These are phyloP conservation scores for Pulicaria dysenterica DNA, from an alignment of 129 eudicot species.

Conservation along the genomic window DNA sequence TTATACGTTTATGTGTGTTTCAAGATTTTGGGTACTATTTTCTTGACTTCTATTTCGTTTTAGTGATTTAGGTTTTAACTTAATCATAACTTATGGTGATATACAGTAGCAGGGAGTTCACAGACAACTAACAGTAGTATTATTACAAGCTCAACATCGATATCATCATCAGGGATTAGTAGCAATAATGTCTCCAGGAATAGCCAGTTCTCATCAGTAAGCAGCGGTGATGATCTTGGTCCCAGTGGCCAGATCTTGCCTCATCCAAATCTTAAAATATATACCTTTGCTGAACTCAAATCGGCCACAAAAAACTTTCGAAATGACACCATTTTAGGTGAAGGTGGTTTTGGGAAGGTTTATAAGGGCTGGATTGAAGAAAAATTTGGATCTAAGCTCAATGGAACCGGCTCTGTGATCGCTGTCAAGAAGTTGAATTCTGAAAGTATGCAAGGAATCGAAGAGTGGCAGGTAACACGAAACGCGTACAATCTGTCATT, in stretches of 20 bases:
- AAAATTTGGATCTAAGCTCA: conserved; percentile 37
- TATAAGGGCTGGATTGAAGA: conserved; percentile 87
- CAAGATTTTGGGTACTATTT: background rate
- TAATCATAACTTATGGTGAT: conserved; percentile 16
- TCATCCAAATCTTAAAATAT: conserved; percentile 65
- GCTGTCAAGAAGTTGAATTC: conserved; percentile 89
- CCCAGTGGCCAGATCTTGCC: conserved; percentile 65
- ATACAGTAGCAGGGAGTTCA: conserved; percentile 51
- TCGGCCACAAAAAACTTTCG: conserved; percentile 79
- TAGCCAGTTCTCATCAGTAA: conserved; percentile 66
- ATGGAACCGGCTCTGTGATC: conserved; percentile 58
- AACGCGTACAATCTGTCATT: conserved; percentile 5
- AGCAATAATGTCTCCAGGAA: conserved; percentile 52
- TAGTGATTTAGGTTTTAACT: conserved; percentile 8
- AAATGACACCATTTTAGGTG: conserved; percentile 75
- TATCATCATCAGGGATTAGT: conserved; percentile 43
- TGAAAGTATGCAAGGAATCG: conserved; percentile 80
- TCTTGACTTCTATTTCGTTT: conserved; percentile 13
- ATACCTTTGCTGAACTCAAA: conserved; percentile 66
- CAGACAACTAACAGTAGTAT: conserved; percentile 43
- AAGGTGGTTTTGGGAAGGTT: conserved; percentile 96
- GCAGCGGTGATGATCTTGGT: conserved; percentile 48
- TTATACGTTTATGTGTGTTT: background rate
- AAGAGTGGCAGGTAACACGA: conserved; percentile 85
- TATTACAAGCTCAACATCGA: conserved; percentile 37